Conservation (phyloP, 2,329 filamentous ascomycete species). For the Ramularia collo-cygni region DNA sequence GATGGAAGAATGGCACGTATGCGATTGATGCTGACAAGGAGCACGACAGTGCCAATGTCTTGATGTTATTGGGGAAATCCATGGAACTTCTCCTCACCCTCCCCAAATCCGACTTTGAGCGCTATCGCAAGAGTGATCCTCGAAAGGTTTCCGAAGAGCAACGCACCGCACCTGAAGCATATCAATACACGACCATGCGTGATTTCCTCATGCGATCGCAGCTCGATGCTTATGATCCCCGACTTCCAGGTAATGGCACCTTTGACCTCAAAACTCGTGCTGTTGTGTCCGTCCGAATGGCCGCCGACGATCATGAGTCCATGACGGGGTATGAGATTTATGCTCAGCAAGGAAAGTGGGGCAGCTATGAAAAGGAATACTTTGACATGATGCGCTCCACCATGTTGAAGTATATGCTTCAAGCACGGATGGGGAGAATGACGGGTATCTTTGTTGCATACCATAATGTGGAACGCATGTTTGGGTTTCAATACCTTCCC, state of each 20-base stretch:
- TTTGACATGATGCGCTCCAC: slow-evolving; percentile 94
- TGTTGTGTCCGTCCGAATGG: slow-evolving; percentile 87
- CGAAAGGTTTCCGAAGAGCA: slow-evolving; percentile 66
- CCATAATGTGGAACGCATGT: slow-evolving; percentile 91
- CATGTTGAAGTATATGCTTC: slow-evolving; percentile 92
- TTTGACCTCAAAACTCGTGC: slow-evolving; percentile 96
- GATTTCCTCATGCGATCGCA: slow-evolving; percentile 94
- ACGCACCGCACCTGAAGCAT: slow-evolving; percentile 66
- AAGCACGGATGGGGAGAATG: slow-evolving; percentile 96
- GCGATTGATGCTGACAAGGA: slow-evolving; percentile 96
- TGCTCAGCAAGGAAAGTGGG: slow-evolving; percentile 65
- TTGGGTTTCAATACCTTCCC: slow-evolving; percentile 92
- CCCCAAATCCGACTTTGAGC: slow-evolving; percentile 74
- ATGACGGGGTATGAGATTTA: slow-evolving; percentile 85
- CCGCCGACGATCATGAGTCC: slow-evolving; percentile 61
- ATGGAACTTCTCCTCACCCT: slow-evolving; percentile 93
- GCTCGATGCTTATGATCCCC: slow-evolving; percentile 78
- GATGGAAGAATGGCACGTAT: slow-evolving; percentile 77
- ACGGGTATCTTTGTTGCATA: slow-evolving; percentile 96
- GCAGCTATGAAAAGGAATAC: slow-evolving; percentile 93
- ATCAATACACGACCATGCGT: slow-evolving; percentile 78
- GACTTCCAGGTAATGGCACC: slow-evolving; percentile 83
- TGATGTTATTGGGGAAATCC: slow-evolving; percentile 88
- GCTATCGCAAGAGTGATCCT: slow-evolving; percentile 64
- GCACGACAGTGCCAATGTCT: slow-evolving; percentile 73